Evolutionary conservation across 352 stramenopile species (phyloP).

Genomic region (Pythium dissotocum): DNA sequence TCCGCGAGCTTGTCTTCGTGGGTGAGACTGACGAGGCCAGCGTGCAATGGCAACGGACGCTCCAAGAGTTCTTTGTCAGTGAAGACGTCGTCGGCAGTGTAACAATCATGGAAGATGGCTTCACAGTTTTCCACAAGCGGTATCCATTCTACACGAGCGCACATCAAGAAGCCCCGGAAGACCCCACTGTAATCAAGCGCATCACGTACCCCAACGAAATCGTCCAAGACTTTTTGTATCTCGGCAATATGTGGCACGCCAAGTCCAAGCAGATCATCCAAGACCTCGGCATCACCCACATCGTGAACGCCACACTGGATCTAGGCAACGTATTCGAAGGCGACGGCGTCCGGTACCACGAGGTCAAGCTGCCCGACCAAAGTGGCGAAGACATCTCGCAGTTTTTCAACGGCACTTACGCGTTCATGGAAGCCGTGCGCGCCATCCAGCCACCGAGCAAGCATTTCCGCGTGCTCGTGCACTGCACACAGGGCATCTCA

Average conservation of each 20-base stretch:
- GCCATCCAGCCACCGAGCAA: conserved; percentile 22
- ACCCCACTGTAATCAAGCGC: conserved; percentile 6
- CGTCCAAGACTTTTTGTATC: conserved; percentile 57
- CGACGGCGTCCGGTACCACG: conserved; percentile 55
- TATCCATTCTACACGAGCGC: conserved; percentile 70
- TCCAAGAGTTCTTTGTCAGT: conserved; percentile 46
- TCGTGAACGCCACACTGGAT: conserved; percentile 65
- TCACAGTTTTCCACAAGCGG: conserved; percentile 38
- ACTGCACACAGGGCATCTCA: conserved; percentile 76
- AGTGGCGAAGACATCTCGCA: conserved; percentile 42
- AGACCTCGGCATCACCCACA: conserved; percentile 69
- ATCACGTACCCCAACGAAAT: conserved; percentile 78
- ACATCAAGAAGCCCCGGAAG: background rate
- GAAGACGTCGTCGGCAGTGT: conserved; percentile 50
- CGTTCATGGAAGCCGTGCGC: conserved; percentile 40
- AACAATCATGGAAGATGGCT: conserved; percentile 43
- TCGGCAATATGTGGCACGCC: conserved; percentile 80
- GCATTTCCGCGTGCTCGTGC: conserved; percentile 54
- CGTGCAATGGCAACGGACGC: conserved; percentile 39
- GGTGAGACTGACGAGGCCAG: conserved; percentile 35
- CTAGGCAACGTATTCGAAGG: conserved; percentile 55
- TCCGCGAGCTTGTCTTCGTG: conserved; percentile 60
- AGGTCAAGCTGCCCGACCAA: conserved; percentile 58
- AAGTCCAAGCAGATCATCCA: conserved; percentile 48
- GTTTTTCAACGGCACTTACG: conserved; percentile 48